A percentile compares a stretch with the other conserved stretches of the same genome.
Conservation (phyloP, 345 rosid species). For the Cardamine resedifolia region DNA sequence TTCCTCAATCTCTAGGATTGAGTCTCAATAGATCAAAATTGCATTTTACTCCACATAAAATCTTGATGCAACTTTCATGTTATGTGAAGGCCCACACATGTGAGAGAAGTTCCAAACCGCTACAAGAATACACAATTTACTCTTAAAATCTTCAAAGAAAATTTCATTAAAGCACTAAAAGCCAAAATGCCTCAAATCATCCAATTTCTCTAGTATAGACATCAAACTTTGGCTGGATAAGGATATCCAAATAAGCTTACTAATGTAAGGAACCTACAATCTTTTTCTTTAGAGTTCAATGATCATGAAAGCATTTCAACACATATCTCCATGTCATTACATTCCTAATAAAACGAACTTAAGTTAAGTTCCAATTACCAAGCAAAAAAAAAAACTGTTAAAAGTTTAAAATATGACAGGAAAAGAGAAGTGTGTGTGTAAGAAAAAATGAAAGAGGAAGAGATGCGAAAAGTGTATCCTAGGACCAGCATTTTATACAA, state of each 20-base stretch:
- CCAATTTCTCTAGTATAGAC: conserved; percentile 1
- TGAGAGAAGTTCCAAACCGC: background rate
- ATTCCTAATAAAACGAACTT: background rate
- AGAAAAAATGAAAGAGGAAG: conserved; percentile 28
- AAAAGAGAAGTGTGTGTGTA: conserved; percentile 17
- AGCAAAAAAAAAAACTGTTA: too few species aligned
- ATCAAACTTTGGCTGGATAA: background rate
- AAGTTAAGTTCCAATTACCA: conserved; percentile 16
- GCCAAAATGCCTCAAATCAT: conserved; percentile 7
- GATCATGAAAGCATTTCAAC: conserved; percentile 19
- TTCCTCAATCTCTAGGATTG: background rate
- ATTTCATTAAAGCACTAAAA: background rate
- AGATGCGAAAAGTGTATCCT: conserved; percentile 34
- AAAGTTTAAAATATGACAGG: too few species aligned
- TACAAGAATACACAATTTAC: conserved; percentile 16
- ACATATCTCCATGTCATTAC: conserved; percentile 8
- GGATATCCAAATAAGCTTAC: background rate
- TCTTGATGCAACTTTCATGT: conserved; percentile 1
- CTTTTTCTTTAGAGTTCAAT: conserved; percentile 14
- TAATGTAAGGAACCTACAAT: conserved; percentile 8
- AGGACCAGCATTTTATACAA: conserved; percentile 41
- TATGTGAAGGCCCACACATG: conserved; percentile 4
- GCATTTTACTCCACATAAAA: background rate
- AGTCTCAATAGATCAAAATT: background rate
- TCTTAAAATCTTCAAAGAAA: conserved; percentile 12